A percentile compares a stretch with the other conserved stretches of the same genome.
phyloP scores from a whole-genome alignment of 2,329 filamentous ascomycete species.

The Paecilomyces sp. region DNA sequence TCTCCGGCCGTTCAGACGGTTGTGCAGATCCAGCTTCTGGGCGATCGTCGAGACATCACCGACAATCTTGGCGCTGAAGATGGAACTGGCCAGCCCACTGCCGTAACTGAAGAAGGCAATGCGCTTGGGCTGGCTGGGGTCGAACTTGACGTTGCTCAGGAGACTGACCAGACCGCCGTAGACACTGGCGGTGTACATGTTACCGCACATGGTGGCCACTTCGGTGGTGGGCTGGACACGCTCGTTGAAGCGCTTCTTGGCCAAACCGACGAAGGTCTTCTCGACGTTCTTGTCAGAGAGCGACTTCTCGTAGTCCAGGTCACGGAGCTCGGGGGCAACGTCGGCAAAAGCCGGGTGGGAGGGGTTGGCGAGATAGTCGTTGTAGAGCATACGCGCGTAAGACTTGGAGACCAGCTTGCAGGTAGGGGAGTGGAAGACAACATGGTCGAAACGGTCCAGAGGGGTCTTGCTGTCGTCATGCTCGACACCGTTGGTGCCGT shows the following conservation, averaged over 20 bases:
- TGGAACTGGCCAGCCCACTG: slow-evolving; percentile 67
- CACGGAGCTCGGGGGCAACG: slow-evolving; percentile 67
- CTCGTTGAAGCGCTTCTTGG: slow-evolving; percentile 78
- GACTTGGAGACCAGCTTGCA: slow-evolving; percentile 86
- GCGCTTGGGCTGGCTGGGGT: slow-evolving; percentile 62
- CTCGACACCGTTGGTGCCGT: slow-evolving; percentile 43
- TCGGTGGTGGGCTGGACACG: slow-evolving; percentile 67
- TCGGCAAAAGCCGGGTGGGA: slow-evolving; percentile 62
- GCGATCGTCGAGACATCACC: slow-evolving; percentile 63
- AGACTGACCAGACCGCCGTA: slow-evolving; percentile 53
- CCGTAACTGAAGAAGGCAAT: slow-evolving; percentile 74
- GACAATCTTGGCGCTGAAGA: slow-evolving; percentile 59
- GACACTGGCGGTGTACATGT: slow-evolving; percentile 58
- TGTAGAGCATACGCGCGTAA: slow-evolving; percentile 76
- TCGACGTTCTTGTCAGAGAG: slow-evolving; percentile 74
- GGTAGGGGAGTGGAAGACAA: slow-evolving; percentile 75
- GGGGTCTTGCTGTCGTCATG: slow-evolving; percentile 49
- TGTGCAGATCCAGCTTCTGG: slow-evolving; percentile 62
- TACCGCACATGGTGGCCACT: slow-evolving; percentile 67
- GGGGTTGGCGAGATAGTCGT: slow-evolving; percentile 71
- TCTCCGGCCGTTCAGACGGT: slow-evolving; percentile 58
- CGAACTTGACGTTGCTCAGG: slow-evolving; percentile 56
- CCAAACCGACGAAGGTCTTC: slow-evolving; percentile 77
- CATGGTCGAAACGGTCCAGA: slow-evolving; percentile 75
- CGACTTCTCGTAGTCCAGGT: slow-evolving; percentile 72